Percentiles rank a stretch among this genome's conserved stretches.
Evolutionary conservation across 2,329 filamentous ascomycete genomes (phyloP).

Genomic region (Myriangium duriaei): DNA sequence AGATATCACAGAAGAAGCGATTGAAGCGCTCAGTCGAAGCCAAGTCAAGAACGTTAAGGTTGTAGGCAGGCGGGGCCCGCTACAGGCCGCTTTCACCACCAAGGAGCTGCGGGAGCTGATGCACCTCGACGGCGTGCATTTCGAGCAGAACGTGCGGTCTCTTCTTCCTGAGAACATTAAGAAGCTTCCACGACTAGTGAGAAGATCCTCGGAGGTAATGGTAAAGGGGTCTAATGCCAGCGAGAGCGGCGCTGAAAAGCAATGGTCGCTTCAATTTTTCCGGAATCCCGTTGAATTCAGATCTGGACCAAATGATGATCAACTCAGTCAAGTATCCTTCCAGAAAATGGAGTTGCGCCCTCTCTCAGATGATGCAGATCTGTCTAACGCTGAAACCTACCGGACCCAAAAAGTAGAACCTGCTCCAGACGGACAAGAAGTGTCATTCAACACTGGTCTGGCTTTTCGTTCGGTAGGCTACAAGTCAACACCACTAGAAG

Average conservation of each 20-base stretch:
- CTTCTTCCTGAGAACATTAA: conserved; percentile 49
- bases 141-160: conserved; percentile 53
- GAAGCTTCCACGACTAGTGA: conserved; percentile 60
- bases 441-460: conserved; percentile 47
- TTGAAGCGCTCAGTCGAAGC: conserved; percentile 60
- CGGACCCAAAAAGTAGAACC: conserved; percentile 9
- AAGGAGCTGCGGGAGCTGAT: conserved; percentile 87
- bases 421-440: conserved; percentile 4
- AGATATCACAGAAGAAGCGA: conserved; percentile 76
- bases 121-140: conserved; percentile 58
- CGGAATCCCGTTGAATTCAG: conserved; percentile 63
- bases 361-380: conserved; percentile 29
- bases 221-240: conserved; percentile 55
- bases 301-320: conserved; percentile 33
- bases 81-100: conserved; percentile 83
- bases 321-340: conserved; percentile 56
- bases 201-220: conserved; percentile 69
- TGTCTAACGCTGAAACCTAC: conserved; percentile 8
- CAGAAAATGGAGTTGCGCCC: conserved; percentile 34
- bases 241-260: conserved; percentile 41
- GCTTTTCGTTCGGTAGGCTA: conserved; percentile 96
- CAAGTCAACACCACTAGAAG: conserved; percentile 64
- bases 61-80: conserved; percentile 75
- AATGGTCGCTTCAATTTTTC: conserved; percentile 78
- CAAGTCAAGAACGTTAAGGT: conserved; percentile 68